These are phyloP conservation scores for Xylaria bambusicola DNA, from an alignment of 495 filamentous ascomycete genomes.

Conservation along the genomic window DNA sequence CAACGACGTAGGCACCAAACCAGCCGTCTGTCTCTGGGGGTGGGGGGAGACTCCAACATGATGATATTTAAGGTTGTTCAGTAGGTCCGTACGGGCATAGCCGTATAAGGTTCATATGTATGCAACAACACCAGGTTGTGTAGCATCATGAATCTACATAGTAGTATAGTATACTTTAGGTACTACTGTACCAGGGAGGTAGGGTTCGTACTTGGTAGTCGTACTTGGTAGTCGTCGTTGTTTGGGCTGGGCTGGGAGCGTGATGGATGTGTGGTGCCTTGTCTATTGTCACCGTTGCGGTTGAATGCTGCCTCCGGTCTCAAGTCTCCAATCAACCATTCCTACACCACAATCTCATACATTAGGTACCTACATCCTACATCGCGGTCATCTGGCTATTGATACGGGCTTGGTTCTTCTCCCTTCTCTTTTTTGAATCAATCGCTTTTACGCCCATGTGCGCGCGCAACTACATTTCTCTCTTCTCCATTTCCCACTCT, in stretches of 20 bases:
- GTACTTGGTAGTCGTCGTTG: background rate
- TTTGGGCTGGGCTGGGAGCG: background rate
- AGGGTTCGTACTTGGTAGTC: background rate
- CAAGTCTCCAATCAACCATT: slow-evolving; percentile 3
- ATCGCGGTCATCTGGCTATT: background rate
- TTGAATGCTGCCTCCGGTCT: background rate
- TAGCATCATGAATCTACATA: too few species aligned
- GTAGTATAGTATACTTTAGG: too few species aligned
- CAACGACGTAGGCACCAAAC: too few species aligned
- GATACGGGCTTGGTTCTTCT: background rate
- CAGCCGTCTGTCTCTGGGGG: too few species aligned
- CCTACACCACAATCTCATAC: background rate
- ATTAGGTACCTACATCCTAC: background rate
- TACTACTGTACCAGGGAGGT: background rate
- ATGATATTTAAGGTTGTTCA: too few species aligned
- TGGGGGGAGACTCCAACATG: too few species aligned
- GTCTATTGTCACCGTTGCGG: background rate
- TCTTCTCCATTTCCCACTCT: background rate
- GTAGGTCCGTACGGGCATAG: too few species aligned
- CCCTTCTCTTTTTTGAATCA: background rate
- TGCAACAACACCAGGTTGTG: too few species aligned
- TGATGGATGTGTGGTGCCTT: background rate
- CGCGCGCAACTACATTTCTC: background rate
- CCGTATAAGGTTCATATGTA: background rate
- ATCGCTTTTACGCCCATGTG: background rate